These are phyloP conservation scores for Venturia nashicola DNA, from an alignment of 2,329 filamentous ascomycete species.

Conservation along the genomic window DNA sequence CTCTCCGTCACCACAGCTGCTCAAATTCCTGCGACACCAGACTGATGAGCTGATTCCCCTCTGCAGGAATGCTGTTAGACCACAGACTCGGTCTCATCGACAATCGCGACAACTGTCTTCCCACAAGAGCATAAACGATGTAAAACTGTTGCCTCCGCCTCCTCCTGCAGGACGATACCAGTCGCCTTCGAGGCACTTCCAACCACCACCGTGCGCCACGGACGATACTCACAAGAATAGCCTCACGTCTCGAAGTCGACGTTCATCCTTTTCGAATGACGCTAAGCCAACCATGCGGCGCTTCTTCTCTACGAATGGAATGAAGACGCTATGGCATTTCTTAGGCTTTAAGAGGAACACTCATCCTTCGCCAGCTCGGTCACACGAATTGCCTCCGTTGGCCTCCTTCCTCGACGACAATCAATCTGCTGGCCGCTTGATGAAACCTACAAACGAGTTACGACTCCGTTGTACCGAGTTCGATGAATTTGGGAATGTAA, in stretches of 20 bases:
- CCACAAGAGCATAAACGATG: not conserved
- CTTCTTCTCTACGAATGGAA: constrained; percentile 6
- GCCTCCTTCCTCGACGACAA: constrained; percentile 44
- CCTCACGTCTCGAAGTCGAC: not conserved
- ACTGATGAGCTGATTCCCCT: not conserved
- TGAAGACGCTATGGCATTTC: not conserved
- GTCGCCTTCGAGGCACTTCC: constrained; percentile 3
- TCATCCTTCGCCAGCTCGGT: constrained; percentile 32
- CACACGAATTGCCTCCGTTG: constrained; percentile 45
- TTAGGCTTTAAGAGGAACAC: constrained; percentile 17
- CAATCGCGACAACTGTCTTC: not conserved
- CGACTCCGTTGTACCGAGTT: constrained; percentile 89
- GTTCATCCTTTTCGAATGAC: not conserved
- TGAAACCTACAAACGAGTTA: constrained; percentile 74
- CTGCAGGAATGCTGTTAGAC: not conserved
- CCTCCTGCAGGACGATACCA: not conserved
- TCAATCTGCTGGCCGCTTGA: constrained; percentile 52
- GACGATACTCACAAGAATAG: not conserved
- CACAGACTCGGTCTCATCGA: not conserved
- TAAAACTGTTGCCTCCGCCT: constrained; percentile 4
- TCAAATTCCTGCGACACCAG: constrained; percentile 8
- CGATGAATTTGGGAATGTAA: constrained; percentile 82
- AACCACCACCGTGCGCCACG: not conserved
- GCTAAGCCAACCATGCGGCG: not conserved
- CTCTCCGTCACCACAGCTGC: constrained; percentile 4